Base-by-base conservation (phyloP, 1,284 basidiomycete species). In the Lignosus rhinocerotis region DNA sequence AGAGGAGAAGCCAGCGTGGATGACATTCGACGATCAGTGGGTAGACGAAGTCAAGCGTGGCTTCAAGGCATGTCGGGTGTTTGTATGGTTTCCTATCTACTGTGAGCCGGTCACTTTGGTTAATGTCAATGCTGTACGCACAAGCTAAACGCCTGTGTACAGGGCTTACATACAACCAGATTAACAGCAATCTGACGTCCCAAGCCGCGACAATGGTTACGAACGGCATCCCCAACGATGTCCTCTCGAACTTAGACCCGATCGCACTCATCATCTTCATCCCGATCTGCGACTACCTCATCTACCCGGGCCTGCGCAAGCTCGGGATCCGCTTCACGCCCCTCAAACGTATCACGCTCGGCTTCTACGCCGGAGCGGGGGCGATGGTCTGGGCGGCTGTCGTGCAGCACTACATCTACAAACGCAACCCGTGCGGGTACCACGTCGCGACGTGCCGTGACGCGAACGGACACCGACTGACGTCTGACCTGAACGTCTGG, bases 11-110 rank as follows among this genome's bases (percentile, higher is more conserved):
- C 88, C 87, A 0, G 39, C 47, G 2, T 90, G 88, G 88, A 90
- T 90, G 87, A 85, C 75, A 3, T 90, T 84, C 69, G 87, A 92
- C 66, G 90, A 92, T 66, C 69, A 78, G 38, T 93, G 87, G 85
- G 91, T 96, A 16, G 90, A 93, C 55, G 93, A 96, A 70, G 85
- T 95, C 50, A 79, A 80, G 55, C 83, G 92, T 66, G 92, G 90
- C 1, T 74, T 94, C 73, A 92, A 92, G 72, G 94, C 94, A 8
- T 96, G 93, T 74, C 73, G 76, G 41, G 92, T 96, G 57, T 95
- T 95, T 75, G 69, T 81, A 44, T 93, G 88, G 82, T 92, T 71
- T 73, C 89, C 89, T 0, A 73, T 90, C 38, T 90, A 83, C 67
- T 90, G 87, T 88, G 58, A 43, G 84, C 70, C n/a, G 25, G 6